A percentile compares a stretch with the other conserved stretches of the same genome.
These are phyloP conservation scores for Aureobasidium sp. DNA, from an alignment of 2,329 filamentous ascomycete genomes.

Conservation along the genomic window DNA sequence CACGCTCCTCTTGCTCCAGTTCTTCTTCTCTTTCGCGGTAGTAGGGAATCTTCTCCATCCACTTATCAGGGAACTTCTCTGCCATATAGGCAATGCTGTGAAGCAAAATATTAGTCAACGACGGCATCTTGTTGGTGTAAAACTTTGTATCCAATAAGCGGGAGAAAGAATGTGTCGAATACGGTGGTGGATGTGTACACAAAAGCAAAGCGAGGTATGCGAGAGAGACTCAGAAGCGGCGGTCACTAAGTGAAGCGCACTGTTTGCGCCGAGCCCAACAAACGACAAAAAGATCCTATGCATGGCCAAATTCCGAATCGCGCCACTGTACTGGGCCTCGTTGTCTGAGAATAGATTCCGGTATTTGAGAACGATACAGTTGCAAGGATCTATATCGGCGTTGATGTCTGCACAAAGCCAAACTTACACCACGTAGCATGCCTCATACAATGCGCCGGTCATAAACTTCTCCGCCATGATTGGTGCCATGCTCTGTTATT, in stretches of 20 bases:
- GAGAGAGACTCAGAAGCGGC: neutral
- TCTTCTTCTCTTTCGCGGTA: conserved; percentile 27
- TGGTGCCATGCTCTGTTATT: too few species aligned
- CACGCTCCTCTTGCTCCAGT: conserved; percentile 17
- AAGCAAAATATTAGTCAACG: conserved; percentile 16
- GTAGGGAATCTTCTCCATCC: conserved; percentile 33
- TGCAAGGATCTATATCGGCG: neutral
- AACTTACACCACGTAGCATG: conserved; percentile 11
- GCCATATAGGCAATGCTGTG: conserved; percentile 18
- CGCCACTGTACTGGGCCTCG: neutral
- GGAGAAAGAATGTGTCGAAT: neutral
- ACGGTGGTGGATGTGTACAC: neutral
- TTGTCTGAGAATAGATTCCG: neutral
- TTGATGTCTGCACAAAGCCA: neutral
- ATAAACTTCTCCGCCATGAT: conserved; percentile 5
- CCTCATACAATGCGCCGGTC: conserved; percentile 3
- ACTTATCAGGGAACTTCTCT: conserved; percentile 33
- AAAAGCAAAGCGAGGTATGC: neutral
- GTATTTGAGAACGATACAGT: neutral
- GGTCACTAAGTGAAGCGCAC: neutral
- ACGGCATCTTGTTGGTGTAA: neutral
- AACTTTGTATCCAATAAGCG: neutral
- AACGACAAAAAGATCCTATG: neutral
- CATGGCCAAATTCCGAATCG: neutral
- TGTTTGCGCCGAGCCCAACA: conserved; percentile 9